Evolutionary conservation across 2,329 filamentous ascomycete species (phyloP), one percentile per base, ranked within the genome.

Genomic region (Grosmannia serpens): DNA sequence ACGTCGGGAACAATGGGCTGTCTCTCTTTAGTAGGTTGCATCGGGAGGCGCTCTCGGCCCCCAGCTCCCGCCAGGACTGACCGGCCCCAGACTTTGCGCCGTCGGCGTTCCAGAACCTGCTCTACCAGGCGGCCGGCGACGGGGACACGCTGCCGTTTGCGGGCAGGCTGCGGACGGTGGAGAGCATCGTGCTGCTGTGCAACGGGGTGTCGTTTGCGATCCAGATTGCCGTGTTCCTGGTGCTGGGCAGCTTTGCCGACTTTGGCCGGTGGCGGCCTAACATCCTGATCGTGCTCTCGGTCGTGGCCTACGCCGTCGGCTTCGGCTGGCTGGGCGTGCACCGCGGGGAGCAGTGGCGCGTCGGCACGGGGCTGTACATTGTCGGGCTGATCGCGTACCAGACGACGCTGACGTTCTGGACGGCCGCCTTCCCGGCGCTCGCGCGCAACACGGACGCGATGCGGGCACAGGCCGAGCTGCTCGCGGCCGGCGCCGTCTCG

Each of bases 241-340:
- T 62, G 27, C 26, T 64, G 11, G 64, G 64, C n/a, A 62, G 62
- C 8, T 64, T 64, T 49, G 64, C 63, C 57, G 63, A 65, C 58
- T 65, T 64, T 33, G 64, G 64, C 44, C 62, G 62, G 53, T 64
- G 64, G 63, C 62, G 63, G 1, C 64, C 63, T 13, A 64, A 60
- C 59, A 65, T 65, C 58, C 62, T 65, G 60, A 64, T 65, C 15
- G 56, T 56, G 6, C 33, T 52, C 5, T 53, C 56, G 11, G 24
- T 52, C 24, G 24, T 57, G 22, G 47, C 47, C 33, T 57, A 52
- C 9, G 56, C 33, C 49, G 46, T 52, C 27, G 47, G 49, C 31
- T 57, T 57, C 24, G 56, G 22, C 56, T 57, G 47, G 47, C 47
- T 57, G 5, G 56, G 56, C 38, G 47, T 57, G 8, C 47, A 57